Base-by-base conservation (phyloP, 805 yeast genomes). In the Hanseniaspora nectarophila region DNA sequence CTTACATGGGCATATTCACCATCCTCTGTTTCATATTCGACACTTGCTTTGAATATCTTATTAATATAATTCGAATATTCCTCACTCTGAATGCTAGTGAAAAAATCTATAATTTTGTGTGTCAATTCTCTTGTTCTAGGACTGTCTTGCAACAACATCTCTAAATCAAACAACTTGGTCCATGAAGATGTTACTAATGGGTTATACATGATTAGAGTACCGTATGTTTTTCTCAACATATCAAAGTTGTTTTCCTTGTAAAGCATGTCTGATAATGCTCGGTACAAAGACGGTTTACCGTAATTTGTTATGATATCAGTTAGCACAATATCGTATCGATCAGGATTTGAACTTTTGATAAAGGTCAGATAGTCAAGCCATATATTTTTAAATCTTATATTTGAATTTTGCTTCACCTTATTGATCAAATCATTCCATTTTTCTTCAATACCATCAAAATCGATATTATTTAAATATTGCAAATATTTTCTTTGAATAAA, bases 351-450 rank as follows among this genome's bases (percentile, higher is more conserved):
- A 10, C 24, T 10, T 31, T 42, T 42, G 63, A 85, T 89, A 66
- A 83, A 88, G 54, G 85, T 75, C 2, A 85, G 80, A 63, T 66
- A 81, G 56, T 72, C 65, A 5, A 77, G 72, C 97, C 97, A 89
- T 3, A 84, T 59, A 56, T 83, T 81, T 2, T 79, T 78, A 59
- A 85, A 85, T 0, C 86, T 77, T 59, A 88, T 80, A 8, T 57
- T 51, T 50, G 70, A 67, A 57, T 35, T 16, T 23, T 4, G 9
- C 33, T 53, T 44, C 1, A 39, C 23, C 81, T 82, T 0, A 90
- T 86, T 12, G 82, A 81, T 44, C 15, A 83, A 64, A 39, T 67
- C 63, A 26, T 72, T 65, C 72, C 86, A 74, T 0, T 63, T 58
- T 0, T 69, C 75, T 2, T 68, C 55, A 53, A 80, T 73, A 4